A percentile compares a stretch with the other conserved stretches of the same genome.
phyloP scores from a whole-genome alignment of 2,329 filamentous ascomycete species.

The Phaeosphaeria sp. region DNA sequence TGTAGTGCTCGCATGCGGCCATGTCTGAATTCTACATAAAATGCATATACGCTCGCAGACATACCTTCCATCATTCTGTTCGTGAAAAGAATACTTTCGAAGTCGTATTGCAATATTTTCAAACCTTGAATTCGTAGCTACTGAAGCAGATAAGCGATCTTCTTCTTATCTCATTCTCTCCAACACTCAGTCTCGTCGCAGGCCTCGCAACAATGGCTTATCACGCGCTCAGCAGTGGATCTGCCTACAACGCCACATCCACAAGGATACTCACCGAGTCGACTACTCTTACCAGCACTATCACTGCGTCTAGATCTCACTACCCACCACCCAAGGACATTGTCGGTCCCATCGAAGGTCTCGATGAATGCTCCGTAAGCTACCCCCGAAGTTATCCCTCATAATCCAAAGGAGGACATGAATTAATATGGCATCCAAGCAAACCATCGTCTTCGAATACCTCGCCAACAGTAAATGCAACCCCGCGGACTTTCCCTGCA shows the following conservation, averaged over 20 bases:
- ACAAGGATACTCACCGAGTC: neutral
- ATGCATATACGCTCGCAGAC: conserved; percentile 8
- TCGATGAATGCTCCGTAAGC: conserved; percentile 21
- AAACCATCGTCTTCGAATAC: conserved; percentile 24
- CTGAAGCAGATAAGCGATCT: neutral
- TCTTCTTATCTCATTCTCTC: neutral
- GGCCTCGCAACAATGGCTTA: neutral
- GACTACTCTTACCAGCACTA: neutral
- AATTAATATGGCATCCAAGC: conserved; percentile 8
- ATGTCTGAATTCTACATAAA: conserved; percentile 11
- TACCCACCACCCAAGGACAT: conserved; percentile 1
- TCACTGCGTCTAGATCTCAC: conserved; percentile 10
- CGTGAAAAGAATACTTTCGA: neutral
- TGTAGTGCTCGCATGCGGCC: conserved; percentile 26
- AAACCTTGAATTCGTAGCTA: neutral
- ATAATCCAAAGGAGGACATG: neutral
- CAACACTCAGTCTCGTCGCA: neutral
- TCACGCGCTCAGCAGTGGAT: neutral
- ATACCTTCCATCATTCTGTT: neutral
- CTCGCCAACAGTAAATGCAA: conserved; percentile 25
- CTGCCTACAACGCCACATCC: neutral
- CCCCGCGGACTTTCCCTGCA: conserved; percentile 25
- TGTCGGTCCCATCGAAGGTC: conserved; percentile 18
- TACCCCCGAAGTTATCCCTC: neutral
- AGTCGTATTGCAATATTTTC: neutral